These are phyloP conservation scores for Tylopilus balloui DNA, from an alignment of 768 basidiomycete genomes.

Conservation along the genomic window DNA sequence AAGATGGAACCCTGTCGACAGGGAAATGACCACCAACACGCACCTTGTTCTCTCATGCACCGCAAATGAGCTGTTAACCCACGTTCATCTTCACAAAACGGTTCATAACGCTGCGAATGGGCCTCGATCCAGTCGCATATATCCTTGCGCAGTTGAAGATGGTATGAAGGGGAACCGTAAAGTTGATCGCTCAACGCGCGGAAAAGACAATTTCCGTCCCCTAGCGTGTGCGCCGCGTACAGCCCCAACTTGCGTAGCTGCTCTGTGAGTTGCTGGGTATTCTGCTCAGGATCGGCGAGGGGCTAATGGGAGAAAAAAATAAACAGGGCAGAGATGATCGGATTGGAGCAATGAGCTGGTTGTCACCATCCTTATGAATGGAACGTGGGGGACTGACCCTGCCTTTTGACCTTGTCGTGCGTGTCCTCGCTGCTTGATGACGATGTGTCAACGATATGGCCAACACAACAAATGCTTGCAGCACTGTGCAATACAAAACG, in stretches of 20 bases:
- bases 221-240: slow-evolving; percentile 82
- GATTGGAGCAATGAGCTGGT: slow-evolving; percentile 15
- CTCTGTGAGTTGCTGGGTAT: slow-evolving; percentile 58
- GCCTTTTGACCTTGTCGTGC: slow-evolving; percentile 57
- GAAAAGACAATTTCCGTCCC: slow-evolving; percentile 93
- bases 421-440: slow-evolving; percentile 44
- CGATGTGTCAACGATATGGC: slow-evolving; percentile 23
- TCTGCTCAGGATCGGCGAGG: slow-evolving; percentile 56
- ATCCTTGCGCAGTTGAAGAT: slow-evolving; percentile 62
- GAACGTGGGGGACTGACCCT: slow-evolving; percentile 41
- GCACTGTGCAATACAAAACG: slow-evolving; percentile 30
- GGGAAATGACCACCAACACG: slow-evolving; percentile 17
- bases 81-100: slow-evolving; percentile 85
- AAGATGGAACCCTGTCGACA: background rate
- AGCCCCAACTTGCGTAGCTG: slow-evolving; percentile 77
- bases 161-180: slow-evolving; percentile 67
- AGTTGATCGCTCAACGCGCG: slow-evolving; percentile 87
- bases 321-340: slow-evolving; percentile 9
- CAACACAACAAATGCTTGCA: slow-evolving; percentile 27
- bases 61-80: slow-evolving; percentile 66
- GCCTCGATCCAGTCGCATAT: slow-evolving; percentile 79
- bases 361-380: slow-evolving; percentile 14
- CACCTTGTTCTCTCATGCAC: slow-evolving; percentile 78
- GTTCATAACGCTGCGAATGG: slow-evolving; percentile 70
- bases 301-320: slow-evolving; percentile 27